Evolutionary conservation across 1,139 yeast species (phyloP).

Genomic region (Hyphopichia pseudoburtonii): DNA sequence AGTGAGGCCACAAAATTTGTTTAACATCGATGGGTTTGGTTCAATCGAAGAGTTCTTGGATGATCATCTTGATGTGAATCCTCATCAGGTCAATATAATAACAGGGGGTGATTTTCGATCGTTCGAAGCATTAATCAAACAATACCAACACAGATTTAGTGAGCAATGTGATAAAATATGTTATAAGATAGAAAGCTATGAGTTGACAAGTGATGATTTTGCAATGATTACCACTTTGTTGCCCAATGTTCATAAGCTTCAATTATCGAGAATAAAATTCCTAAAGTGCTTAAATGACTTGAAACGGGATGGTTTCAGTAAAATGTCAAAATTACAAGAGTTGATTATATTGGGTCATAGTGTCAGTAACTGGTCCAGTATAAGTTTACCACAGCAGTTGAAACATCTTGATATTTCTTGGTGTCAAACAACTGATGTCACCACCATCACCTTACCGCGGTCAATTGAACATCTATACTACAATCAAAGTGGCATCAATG

Average conservation of each 20-base stretch:
- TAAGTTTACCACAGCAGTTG: constrained; percentile 23
- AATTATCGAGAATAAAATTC: constrained; percentile 26
- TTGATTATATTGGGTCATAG: constrained; percentile 35
- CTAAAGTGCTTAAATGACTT: constrained; percentile 11
- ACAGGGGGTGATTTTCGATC: constrained; percentile 36
- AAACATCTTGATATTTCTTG: constrained; percentile 37
- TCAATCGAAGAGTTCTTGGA: constrained; percentile 33
- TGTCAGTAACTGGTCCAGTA: constrained; percentile 27
- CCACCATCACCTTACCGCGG: constrained; percentile 18
- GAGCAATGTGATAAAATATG: constrained; percentile 18
- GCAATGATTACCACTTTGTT: constrained; percentile 21
- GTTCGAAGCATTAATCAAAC: constrained; percentile 22
- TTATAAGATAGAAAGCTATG: constrained; percentile 27
- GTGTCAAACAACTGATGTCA: constrained; percentile 20
- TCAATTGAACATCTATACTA: constrained; percentile 26
- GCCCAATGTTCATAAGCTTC: constrained; percentile 27
- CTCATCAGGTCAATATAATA: constrained; percentile 25
- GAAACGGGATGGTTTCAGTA: constrained; percentile 7
- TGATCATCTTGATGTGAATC: constrained; percentile 27
- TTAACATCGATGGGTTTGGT: constrained; percentile 28
- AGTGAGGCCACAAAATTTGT: constrained; percentile 15
- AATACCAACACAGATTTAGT: constrained; percentile 17
- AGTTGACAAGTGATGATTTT: constrained; percentile 20
- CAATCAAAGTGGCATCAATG: constrained; percentile 27
- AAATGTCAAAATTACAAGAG: constrained; percentile 18